Evolutionary conservation across 1,284 basidiomycete genomes (phyloP).

Genomic region (Schizophyllum commune): DNA sequence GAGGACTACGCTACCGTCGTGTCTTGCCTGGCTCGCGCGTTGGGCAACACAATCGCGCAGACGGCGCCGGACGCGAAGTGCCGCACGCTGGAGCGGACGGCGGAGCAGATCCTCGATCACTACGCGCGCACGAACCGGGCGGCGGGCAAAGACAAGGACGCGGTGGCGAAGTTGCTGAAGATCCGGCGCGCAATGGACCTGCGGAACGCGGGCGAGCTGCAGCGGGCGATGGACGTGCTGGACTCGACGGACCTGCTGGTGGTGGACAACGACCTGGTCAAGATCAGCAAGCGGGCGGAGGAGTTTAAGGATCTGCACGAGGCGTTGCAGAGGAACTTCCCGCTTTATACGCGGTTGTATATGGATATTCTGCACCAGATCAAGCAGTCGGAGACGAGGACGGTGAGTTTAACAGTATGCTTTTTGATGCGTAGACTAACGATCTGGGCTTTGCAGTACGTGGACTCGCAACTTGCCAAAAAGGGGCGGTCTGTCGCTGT

Average conservation of each 20-base stretch:
- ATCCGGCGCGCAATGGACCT: slow-evolving; percentile 80
- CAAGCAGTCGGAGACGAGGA: slow-evolving; percentile 65
- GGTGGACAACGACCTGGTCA: slow-evolving; percentile 77
- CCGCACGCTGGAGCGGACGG: slow-evolving; percentile 68
- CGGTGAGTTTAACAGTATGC: slow-evolving; percentile 46
- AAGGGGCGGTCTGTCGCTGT: slow-evolving; percentile 79
- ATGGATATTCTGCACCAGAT: slow-evolving; percentile 89
- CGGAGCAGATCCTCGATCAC: slow-evolving; percentile 76
- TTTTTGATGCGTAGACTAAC: slow-evolving; percentile 3
- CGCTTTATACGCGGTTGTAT: slow-evolving; percentile 83
- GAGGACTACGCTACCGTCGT: slow-evolving; percentile 89
- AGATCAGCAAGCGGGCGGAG: slow-evolving; percentile 83
- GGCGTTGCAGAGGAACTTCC: slow-evolving; percentile 83
- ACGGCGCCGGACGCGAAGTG: slow-evolving; percentile 65
- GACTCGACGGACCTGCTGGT: slow-evolving; percentile 89
- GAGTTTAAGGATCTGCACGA: slow-evolving; percentile 87
- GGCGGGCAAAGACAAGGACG: slow-evolving; percentile 70
- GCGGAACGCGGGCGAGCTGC: slow-evolving; percentile 66
- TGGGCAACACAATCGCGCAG: slow-evolving; percentile 79
- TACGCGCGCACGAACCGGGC: slow-evolving; percentile 80
- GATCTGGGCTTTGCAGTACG: slow-evolving; percentile 8
- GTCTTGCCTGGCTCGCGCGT: slow-evolving; percentile 78
- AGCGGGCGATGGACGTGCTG: slow-evolving; percentile 82
- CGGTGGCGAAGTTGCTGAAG: slow-evolving; percentile 70
- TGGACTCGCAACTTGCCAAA: slow-evolving; percentile 63